phyloP scores from a whole-genome alignment of 805 yeast genomes.

The Candida odintsovae region DNA sequence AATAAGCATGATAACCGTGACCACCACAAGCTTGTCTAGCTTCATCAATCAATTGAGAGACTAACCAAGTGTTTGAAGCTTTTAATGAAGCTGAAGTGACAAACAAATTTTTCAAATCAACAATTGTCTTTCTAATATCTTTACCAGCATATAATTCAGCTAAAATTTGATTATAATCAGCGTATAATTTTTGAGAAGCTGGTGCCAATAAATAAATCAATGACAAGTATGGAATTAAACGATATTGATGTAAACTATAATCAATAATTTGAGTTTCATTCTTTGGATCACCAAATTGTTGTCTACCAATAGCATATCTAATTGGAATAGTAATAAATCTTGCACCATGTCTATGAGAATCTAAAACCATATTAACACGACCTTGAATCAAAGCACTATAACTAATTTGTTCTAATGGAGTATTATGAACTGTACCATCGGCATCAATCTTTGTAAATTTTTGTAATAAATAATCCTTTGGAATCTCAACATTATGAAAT shows the following conservation, averaged over 20 bases:
- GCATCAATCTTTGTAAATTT: slow-evolving; percentile 67
- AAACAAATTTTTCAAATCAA: slow-evolving; percentile 69
- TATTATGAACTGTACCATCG: slow-evolving; percentile 62
- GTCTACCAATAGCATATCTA: slow-evolving; percentile 56
- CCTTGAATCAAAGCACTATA: slow-evolving; percentile 87
- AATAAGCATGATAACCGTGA: slow-evolving; percentile 90
- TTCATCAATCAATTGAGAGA: slow-evolving; percentile 77
- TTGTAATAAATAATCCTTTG: slow-evolving; percentile 76
- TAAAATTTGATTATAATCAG: slow-evolving; percentile 44
- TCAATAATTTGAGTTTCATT: slow-evolving; percentile 73
- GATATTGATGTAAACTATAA: slow-evolving; percentile 84
- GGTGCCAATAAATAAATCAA: slow-evolving; percentile 71
- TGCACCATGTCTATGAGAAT: slow-evolving; percentile 75
- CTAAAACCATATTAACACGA: slow-evolving; percentile 84
- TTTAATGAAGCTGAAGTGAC: slow-evolving; percentile 83
- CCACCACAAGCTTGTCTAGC: slow-evolving; percentile 95
- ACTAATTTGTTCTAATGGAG: slow-evolving; percentile 84
- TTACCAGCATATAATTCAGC: slow-evolving; percentile 44
- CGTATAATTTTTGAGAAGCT: slow-evolving; percentile 58
- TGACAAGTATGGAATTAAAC: slow-evolving; percentile 81
- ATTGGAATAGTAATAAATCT: slow-evolving; percentile 79
- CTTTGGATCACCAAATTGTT: slow-evolving; percentile 57
- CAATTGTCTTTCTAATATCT: slow-evolving; percentile 46
- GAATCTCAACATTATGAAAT: slow-evolving; percentile 76
- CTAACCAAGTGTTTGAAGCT: slow-evolving; percentile 85